Conservation (phyloP, 2,329 filamentous ascomycete genomes). For the Xylariaceae sp. region DNA sequence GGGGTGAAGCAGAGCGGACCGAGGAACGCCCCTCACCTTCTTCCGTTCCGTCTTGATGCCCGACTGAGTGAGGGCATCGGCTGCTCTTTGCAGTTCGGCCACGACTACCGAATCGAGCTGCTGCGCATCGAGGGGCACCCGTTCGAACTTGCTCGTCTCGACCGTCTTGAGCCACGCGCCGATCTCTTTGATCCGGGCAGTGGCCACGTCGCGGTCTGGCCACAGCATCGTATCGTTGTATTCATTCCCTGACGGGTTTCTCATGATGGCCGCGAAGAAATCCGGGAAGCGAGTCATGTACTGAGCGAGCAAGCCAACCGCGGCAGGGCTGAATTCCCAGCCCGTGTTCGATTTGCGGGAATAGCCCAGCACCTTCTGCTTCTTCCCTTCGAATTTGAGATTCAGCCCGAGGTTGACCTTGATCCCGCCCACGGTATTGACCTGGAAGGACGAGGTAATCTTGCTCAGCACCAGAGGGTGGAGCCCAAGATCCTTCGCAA, state of each 20-base stretch:
- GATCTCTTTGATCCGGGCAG: conserved; percentile 85
- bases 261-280: conserved; percentile 84
- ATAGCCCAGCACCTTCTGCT: conserved; percentile 92
- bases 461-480: conserved; percentile 89
- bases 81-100: conserved; percentile 68
- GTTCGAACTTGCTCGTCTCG: conserved; percentile 87
- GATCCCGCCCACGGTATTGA: conserved; percentile 69
- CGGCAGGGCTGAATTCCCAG: conserved; percentile 92
- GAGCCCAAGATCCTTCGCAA: conserved; percentile 74
- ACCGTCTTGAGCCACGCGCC: conserved; percentile 87
- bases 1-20: conserved; percentile 86
- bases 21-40: conserved; percentile 74
- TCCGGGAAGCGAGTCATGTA: conserved; percentile 96
- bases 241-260: conserved; percentile 79
- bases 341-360: conserved; percentile 79
- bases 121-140: conserved; percentile 92
- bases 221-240: conserved; percentile 85
- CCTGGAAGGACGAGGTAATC: conserved; percentile 89
- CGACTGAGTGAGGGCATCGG: conserved; percentile 55
- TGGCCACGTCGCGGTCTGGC: conserved; percentile 63
- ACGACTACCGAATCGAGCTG: conserved; percentile 92
- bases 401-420: conserved; percentile 90
- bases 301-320: conserved; percentile 71
- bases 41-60: conserved; percentile 54
- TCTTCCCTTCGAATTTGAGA: conserved; percentile 92